phyloP scores from a whole-genome alignment of 768 basidiomycete species.

The Termitomyces sp. region DNA sequence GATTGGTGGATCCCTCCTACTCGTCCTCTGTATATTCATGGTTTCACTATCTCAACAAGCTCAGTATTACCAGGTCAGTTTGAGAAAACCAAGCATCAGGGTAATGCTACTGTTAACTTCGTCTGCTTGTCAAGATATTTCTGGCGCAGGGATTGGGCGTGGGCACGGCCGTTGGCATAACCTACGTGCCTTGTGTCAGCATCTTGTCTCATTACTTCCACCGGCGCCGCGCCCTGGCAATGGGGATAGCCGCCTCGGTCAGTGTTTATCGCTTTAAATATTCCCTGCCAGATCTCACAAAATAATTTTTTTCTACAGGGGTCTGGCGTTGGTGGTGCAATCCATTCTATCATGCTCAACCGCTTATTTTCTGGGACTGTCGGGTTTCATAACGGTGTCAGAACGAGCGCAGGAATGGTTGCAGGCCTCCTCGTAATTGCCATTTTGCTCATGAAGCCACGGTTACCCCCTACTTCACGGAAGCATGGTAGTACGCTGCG shows the following conservation, averaged over 20 bases:
- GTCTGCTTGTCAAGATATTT: slow-evolving; percentile 29
- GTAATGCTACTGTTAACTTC: background rate
- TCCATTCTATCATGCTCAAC: slow-evolving; percentile 64
- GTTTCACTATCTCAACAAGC: slow-evolving; percentile 22
- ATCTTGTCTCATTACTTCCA: slow-evolving; percentile 47
- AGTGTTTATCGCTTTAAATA: slow-evolving; percentile 10
- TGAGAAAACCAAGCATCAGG: background rate
- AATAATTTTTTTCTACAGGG: slow-evolving; percentile 29
- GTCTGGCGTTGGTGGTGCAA: slow-evolving; percentile 51
- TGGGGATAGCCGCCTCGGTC: slow-evolving; percentile 43
- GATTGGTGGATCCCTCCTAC: slow-evolving; percentile 21
- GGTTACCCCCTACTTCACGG: slow-evolving; percentile 31
- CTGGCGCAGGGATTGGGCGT: slow-evolving; percentile 41
- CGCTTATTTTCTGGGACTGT: slow-evolving; percentile 37
- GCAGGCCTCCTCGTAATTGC: slow-evolving; percentile 24
- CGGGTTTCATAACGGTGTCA: slow-evolving; percentile 45
- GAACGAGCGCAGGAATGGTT: slow-evolving; percentile 32
- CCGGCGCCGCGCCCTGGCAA: slow-evolving; percentile 38
- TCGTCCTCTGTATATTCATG: slow-evolving; percentile 27
- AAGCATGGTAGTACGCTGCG: slow-evolving; percentile 21
- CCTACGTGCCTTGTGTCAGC: slow-evolving; percentile 41
- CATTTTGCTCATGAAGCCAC: slow-evolving; percentile 28
- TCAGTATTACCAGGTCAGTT: slow-evolving; percentile 24
- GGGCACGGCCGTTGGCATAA: slow-evolving; percentile 41
- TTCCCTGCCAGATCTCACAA: background rate